Base-by-base conservation (phyloP, 2,329 filamentous ascomycete genomes). In the Coleophoma crateriformis region DNA sequence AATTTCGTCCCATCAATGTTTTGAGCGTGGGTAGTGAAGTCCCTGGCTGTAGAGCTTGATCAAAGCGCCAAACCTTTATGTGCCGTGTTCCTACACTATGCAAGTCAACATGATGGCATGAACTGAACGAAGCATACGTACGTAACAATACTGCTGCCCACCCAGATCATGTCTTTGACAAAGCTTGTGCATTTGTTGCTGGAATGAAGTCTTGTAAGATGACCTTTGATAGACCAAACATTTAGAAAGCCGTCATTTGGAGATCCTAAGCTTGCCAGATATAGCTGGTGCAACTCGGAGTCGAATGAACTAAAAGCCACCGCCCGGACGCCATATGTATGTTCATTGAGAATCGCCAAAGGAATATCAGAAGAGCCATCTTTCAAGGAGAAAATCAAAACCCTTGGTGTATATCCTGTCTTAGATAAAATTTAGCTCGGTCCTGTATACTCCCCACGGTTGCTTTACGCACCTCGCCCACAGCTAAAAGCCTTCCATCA, bases 231-330 rank as follows among this genome's bases (percentile, higher is more conserved):
- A 58, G 77, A 82, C 91, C 92, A 97, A 27, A 97, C 78, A 65
- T 92, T 95, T 17, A 99, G 75, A 64, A 95, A 97, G 1, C 92
- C 92, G 68, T 99, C 94, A 64, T 96, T 96, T 49, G 87, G 80
- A 15, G 87, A 82, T 27, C 94, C 94, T 12, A 99, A 76, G 17
- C 90, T 95, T 2, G 94, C 94, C 33, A 99, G 77, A 67, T 87
- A 95, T 27, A 27, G 27, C 27, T 27, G 27, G 8, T 27, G 6
- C 8, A 27, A 7, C 27, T 27, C 27, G 56, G 80, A 85, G 12
- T 88, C 89, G 66, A 96, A 89, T 1, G 85, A 78, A 53, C 91
- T 96, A 78, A 95, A 99, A 2, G 90, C 87, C 33, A 99, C 82
- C 34, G 88, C 87, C 51, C 84, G 86, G 33, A 99, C 90, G 7